Evolutionary conservation across 768 basidiomycete species (phyloP).

Genomic region (Mycena haematopus): DNA sequence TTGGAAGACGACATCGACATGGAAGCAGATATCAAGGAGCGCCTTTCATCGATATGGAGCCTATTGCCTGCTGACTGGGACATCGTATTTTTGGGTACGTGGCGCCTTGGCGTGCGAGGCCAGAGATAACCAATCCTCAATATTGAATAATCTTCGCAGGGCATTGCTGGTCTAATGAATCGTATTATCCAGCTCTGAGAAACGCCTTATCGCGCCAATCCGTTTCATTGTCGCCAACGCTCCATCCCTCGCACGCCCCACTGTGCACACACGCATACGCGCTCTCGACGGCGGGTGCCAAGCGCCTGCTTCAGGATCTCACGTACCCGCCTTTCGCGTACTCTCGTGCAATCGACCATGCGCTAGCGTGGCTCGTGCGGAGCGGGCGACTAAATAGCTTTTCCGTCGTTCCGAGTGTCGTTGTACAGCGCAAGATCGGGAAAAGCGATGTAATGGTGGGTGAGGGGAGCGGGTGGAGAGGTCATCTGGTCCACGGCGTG

Average conservation of each 20-base stretch:
- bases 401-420: constrained; percentile 71
- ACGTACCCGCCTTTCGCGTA: constrained; percentile 74
- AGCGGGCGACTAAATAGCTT: constrained; percentile 62
- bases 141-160: constrained; percentile 46
- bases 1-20: constrained; percentile 84
- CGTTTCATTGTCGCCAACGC: constrained; percentile 14
- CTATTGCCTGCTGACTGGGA: constrained; percentile 20
- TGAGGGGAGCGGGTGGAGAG: constrained; percentile 18
- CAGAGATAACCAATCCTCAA: background rate
- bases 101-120: background rate
- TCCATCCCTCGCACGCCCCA: constrained; percentile 67
- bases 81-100: constrained; percentile 21
- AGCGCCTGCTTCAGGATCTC: constrained; percentile 65
- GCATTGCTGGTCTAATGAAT: constrained; percentile 82
- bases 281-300: constrained; percentile 66
- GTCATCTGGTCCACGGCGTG: constrained; percentile 4
- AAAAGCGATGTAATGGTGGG: constrained; percentile 62
- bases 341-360: constrained; percentile 79
- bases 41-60: constrained; percentile 34
- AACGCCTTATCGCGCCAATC: background rate
- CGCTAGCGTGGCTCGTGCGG: constrained; percentile 70
- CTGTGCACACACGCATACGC: constrained; percentile 81
- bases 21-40: constrained; percentile 62
- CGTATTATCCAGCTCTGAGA: constrained; percentile 29
- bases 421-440: constrained; percentile 66